Base-by-base conservation (phyloP, 1,139 yeast species). In the Blastobotrys indianensis region DNA sequence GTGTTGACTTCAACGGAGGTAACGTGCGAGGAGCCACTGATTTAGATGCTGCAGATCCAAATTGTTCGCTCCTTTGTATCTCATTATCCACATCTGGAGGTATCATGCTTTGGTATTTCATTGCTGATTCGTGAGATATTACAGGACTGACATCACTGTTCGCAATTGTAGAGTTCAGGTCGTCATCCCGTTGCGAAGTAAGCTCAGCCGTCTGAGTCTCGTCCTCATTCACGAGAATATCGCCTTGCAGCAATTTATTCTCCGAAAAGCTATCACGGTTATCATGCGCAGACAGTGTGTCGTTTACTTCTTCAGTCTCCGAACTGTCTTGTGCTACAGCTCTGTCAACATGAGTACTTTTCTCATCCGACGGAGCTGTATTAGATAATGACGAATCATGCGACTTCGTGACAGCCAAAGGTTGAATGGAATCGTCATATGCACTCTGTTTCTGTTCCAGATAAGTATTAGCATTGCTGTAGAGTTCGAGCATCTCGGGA, bases 401-500 rank as follows among this genome's bases (percentile, higher is more conserved):
- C 2, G 59, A 54, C 29, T 47, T 53, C n/a, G 38, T 42, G n/a
- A 55, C 52, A 4, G 55, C 42, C 23, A 57, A 44, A 9, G 61
- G 60, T 45, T 53, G 57, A 11, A 52, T 46, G 32, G 56, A 53
- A 34, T 53, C 41, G 37, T 51, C 52, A 56, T 11, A 59, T 50
- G 25, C 25, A 20, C 25, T 20, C 25, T 20, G 25, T 20, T 20
- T 20, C 25, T 7, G 55, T 12, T 53, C 44, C 35, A 65, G 48
- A 39, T 58, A 63, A 25, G 57, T 57, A 5, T 56, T 50, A 4
- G 67, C 54, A 43, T 61, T 60, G 28, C 56, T 56, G 46, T 65
- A 65, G 37, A 66, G 52, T 35, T 56, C 68, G n/a, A 64, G 60
- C 23, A 66, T 53, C 32, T 62, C 68, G 0, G 58, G 56, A 40